A percentile compares a stretch with the other conserved stretches of the same genome.
phyloP scores from a whole-genome alignment of 768 basidiomycete species.

The Fomitopsis serialis region DNA sequence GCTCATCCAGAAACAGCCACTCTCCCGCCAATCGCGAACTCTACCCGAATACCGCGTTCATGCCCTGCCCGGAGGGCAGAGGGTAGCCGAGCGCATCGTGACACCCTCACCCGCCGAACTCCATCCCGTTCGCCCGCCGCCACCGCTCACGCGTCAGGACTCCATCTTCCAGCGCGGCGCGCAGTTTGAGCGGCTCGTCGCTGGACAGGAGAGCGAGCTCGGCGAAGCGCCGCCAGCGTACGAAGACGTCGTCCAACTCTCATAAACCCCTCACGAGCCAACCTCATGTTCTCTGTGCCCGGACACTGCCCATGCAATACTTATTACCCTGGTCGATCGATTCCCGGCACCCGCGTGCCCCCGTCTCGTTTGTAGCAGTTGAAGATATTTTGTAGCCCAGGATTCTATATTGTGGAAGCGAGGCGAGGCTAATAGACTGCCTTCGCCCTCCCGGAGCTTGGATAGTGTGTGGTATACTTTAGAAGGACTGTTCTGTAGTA shows the following conservation, averaged over 20 bases:
- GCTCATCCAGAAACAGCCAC: background rate
- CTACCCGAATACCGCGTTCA: background rate
- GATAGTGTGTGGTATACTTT: too few relatives aligned
- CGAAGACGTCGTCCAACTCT: conserved; percentile 17
- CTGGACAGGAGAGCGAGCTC: conserved; percentile 73
- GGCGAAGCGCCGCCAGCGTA: conserved; percentile 90
- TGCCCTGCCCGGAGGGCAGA: background rate
- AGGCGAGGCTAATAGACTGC: background rate
- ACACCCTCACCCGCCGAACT: background rate
- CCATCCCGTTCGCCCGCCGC: background rate
- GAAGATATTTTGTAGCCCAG: background rate
- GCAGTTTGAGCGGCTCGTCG: conserved; percentile 74
- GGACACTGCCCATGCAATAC: background rate
- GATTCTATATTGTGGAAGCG: background rate
- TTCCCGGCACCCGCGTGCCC: background rate
- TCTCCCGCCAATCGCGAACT: conserved; percentile 7
- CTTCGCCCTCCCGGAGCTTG: background rate
- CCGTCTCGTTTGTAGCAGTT: background rate
- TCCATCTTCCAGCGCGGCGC: conserved; percentile 36
- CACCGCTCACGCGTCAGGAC: conserved; percentile 3
- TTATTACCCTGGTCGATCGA: background rate
- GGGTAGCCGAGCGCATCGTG: background rate
- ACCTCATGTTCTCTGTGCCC: background rate
- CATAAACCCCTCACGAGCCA: background rate
- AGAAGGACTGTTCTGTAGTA: background rate